A percentile compares a stretch with the other conserved stretches of the same genome.
Evolutionary conservation across 495 filamentous ascomycete species (phyloP).

Genomic region (Annulohypoxylon maeteangense): DNA sequence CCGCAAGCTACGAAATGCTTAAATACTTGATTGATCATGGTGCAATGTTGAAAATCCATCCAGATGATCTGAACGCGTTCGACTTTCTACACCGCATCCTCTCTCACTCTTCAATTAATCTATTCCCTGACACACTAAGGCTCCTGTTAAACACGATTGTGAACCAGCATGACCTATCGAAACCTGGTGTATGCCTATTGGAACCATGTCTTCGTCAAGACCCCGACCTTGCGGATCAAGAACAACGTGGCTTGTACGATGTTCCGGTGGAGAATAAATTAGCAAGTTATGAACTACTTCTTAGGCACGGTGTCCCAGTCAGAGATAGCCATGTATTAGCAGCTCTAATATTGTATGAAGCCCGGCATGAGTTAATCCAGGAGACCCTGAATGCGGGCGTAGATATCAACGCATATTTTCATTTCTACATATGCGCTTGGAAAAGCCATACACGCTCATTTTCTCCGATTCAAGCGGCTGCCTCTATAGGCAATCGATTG

Average conservation of each 20-base stretch:
- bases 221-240: neutral
- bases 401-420: slow-evolving; percentile 19
- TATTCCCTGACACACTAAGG: neutral
- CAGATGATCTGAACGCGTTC: slow-evolving; percentile 15
- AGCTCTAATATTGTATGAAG: slow-evolving; percentile 6
- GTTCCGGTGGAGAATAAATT: neutral
- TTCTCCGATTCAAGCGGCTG: slow-evolving; percentile 30
- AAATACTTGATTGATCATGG: slow-evolving; percentile 21
- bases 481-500: neutral
- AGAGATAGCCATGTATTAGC: neutral
- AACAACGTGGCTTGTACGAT: too few species aligned
- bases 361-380: slow-evolving; percentile 2
- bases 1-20: slow-evolving; percentile 29
- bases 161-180: neutral
- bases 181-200: neutral
- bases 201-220: neutral
- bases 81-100: slow-evolving; percentile 15
- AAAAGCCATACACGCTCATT: neutral
- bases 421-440: neutral
- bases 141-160: neutral
- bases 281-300: slow-evolving; percentile 4
- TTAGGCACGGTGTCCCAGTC: neutral
- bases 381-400: slow-evolving; percentile 9
- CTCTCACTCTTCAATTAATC: neutral
- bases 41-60: slow-evolving; percentile 21